Conservation (phyloP, 192 early-diverging fungal species). For the Backusella westeae region DNA sequence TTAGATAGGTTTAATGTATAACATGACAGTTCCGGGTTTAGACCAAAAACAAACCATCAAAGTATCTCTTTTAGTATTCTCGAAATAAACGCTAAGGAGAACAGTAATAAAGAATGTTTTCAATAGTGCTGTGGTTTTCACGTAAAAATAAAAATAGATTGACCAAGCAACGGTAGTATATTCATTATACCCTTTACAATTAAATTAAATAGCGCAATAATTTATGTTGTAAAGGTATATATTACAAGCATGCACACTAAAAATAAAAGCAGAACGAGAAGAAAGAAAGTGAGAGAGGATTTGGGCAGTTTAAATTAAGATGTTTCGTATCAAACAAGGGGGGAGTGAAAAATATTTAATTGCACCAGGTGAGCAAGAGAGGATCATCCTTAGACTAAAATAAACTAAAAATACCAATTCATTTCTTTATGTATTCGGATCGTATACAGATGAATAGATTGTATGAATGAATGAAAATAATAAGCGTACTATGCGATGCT, state of each 20-base stretch:
- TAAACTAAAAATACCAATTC: background rate
- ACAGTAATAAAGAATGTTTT: background rate
- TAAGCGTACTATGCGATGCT: background rate
- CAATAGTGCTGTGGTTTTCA: background rate
- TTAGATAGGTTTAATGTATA: background rate
- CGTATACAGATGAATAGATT: background rate
- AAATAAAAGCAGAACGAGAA: background rate
- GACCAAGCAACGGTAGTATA: background rate
- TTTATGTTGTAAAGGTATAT: background rate
- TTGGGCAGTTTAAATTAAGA: constrained; percentile 2
- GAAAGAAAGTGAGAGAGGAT: background rate
- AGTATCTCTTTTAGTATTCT: background rate
- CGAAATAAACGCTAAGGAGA: background rate
- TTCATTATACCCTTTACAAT: background rate
- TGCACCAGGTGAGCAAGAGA: constrained; percentile 1
- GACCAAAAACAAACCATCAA: background rate
- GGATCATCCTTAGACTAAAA: background rate
- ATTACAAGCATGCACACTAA: background rate
- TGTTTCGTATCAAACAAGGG: constrained; percentile 5
- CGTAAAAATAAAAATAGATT: background rate
- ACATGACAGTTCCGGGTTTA: background rate
- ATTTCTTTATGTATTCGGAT: background rate
- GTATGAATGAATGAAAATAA: background rate
- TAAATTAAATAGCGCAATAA: background rate
- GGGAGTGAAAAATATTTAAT: background rate